Evolutionary conservation across 768 basidiomycete genomes (phyloP).

Genomic region (Naganishia kalamii): DNA sequence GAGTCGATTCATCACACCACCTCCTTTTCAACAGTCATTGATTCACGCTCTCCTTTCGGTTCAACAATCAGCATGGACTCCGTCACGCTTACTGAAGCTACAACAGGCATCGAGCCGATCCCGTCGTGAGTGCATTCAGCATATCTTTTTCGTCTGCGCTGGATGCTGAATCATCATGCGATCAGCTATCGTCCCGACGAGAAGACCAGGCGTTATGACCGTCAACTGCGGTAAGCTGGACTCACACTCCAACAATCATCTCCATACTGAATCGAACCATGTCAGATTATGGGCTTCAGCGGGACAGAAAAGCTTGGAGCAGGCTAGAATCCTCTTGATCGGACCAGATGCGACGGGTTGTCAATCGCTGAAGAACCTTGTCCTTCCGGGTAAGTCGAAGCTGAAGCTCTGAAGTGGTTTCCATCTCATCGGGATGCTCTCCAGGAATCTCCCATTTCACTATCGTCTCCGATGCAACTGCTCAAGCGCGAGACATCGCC

Average conservation of each 20-base stretch:
- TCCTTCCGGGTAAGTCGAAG: conserved; percentile 63
- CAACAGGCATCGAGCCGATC: conserved; percentile 31
- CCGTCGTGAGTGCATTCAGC: conserved; percentile 32
- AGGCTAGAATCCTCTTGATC: conserved; percentile 71
- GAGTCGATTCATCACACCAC: not conserved
- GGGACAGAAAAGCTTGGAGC: conserved; percentile 83
- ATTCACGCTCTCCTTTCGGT: not conserved
- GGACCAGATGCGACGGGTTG: conserved; percentile 77
- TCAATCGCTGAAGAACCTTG: conserved; percentile 88
- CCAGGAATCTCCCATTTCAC: conserved; percentile 85
- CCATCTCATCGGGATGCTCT: not conserved
- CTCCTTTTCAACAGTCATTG: not conserved
- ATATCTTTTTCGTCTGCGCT: not conserved
- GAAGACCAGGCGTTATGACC: conserved; percentile 87
- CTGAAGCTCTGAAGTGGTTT: not conserved
- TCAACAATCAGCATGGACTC: conserved; percentile 39
- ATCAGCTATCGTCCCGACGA: conserved; percentile 64
- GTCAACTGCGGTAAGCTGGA: conserved; percentile 70
- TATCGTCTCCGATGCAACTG: conserved; percentile 63
- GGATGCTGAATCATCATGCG: not conserved
- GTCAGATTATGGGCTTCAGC: conserved; percentile 83
- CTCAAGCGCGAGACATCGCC: conserved; percentile 71
- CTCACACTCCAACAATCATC: too few species aligned
- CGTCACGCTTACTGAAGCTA: conserved; percentile 35
- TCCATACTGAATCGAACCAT: not conserved